These are phyloP conservation scores for Penicillium sp. DNA, from an alignment of 2,329 filamentous ascomycete genomes.

Conservation along the genomic window DNA sequence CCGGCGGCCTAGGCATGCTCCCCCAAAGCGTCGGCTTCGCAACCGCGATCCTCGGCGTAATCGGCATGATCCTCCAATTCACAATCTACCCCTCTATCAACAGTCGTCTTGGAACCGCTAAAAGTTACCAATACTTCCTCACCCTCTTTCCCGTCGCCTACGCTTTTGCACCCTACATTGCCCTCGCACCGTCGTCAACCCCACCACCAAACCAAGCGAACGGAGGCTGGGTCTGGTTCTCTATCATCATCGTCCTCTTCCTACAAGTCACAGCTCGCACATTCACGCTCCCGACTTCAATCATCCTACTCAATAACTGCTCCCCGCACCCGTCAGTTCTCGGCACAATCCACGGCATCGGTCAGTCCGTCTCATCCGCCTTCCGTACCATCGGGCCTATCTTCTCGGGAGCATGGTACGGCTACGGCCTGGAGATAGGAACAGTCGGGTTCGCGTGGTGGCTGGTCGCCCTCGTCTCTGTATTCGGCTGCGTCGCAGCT, in stretches of 20 bases:
- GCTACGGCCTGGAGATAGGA: slow-evolving; percentile 58
- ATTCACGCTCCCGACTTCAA: slow-evolving; percentile 65
- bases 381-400: slow-evolving; percentile 64
- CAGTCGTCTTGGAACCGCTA: slow-evolving; percentile 68
- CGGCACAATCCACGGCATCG: slow-evolving; percentile 64
- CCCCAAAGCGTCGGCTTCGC: slow-evolving; percentile 73
- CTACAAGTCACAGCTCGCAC: slow-evolving; percentile 75
- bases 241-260: slow-evolving; percentile 67
- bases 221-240: slow-evolving; percentile 63
- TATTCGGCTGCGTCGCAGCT: slow-evolving; percentile 62
- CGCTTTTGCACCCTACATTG: slow-evolving; percentile 72
- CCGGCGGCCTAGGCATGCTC: slow-evolving; percentile 73
- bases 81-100: slow-evolving; percentile 73
- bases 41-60: slow-evolving; percentile 74
- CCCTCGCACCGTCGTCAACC: slow-evolving; percentile 65
- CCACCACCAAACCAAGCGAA: slow-evolving; percentile 45
- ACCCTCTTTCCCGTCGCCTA: slow-evolving; percentile 75
- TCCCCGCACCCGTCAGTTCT: slow-evolving; percentile 64
- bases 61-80: slow-evolving; percentile 74
- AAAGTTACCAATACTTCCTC: slow-evolving; percentile 70
- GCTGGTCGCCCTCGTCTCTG: slow-evolving; percentile 59
- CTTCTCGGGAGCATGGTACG: slow-evolving; percentile 60
- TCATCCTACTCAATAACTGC: slow-evolving; percentile 65
- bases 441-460: slow-evolving; percentile 64
- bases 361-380: slow-evolving; percentile 59